A percentile compares a stretch with the other conserved stretches of the same genome.
phyloP scores from a whole-genome alignment of 2,329 filamentous ascomycete species.

The Penicillium sp. region DNA sequence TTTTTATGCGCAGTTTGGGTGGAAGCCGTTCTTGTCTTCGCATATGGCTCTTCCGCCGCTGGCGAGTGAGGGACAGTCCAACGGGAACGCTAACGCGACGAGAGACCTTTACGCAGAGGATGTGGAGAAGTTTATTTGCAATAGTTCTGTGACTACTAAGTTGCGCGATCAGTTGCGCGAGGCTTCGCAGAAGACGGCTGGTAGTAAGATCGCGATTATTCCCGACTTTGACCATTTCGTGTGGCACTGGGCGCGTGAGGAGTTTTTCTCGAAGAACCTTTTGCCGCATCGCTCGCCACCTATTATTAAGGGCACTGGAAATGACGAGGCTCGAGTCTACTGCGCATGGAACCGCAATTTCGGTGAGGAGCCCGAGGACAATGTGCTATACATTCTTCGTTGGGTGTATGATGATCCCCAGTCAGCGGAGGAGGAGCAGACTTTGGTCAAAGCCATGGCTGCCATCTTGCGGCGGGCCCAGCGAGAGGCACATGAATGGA shows the following conservation, averaged over 20 bases:
- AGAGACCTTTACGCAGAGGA: constrained; percentile 35
- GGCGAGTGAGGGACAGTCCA: constrained; percentile 23
- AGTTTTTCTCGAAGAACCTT: constrained; percentile 69
- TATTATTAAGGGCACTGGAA: constrained; percentile 69
- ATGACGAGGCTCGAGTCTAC: constrained; percentile 44
- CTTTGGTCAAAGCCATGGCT: constrained; percentile 55
- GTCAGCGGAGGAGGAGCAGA: constrained; percentile 47
- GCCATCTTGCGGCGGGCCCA: constrained; percentile 68
- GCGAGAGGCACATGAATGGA: constrained; percentile 70
- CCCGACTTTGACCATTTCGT: constrained; percentile 68
- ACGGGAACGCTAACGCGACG: constrained; percentile 14
- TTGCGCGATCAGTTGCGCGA: constrained; percentile 65
- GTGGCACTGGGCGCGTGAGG: constrained; percentile 81
- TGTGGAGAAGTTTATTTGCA: constrained; percentile 50
- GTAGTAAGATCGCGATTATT: constrained; percentile 63
- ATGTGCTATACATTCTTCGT: constrained; percentile 46
- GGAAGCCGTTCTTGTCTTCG: constrained; percentile 71
- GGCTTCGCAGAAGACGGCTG: constrained; percentile 41
- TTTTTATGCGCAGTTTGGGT: constrained; percentile 78
- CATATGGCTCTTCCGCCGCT: constrained; percentile 65
- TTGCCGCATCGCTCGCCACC: constrained; percentile 55
- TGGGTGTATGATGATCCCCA: constrained; percentile 43
- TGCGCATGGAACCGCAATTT: constrained; percentile 45
- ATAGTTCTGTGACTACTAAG: constrained; percentile 62
- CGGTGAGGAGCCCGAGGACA: constrained; percentile 35